Evolutionary conservation across 352 stramenopile species (phyloP).

Genomic region (Plasmopara muralis): DNA sequence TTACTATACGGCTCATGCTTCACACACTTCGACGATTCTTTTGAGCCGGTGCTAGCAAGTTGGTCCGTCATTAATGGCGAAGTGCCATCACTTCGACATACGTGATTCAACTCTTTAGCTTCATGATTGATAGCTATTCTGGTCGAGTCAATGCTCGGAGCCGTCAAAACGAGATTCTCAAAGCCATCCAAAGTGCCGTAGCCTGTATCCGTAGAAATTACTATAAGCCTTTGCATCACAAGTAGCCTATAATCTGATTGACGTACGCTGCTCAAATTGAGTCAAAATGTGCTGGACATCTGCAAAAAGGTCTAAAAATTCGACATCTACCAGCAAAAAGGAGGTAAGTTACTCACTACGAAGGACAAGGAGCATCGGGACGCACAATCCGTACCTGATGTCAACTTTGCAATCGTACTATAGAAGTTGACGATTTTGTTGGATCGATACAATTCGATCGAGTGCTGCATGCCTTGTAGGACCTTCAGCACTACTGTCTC

Average conservation of each 20-base stretch:
- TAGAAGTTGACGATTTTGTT: constrained; percentile 40
- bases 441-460: constrained; percentile 32
- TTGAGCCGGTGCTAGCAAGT: neutral
- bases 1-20: too few relatives aligned
- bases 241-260: neutral
- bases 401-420: constrained; percentile 24
- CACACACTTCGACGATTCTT: neutral
- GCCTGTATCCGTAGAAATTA: constrained; percentile 18
- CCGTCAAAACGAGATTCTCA: constrained; percentile 25
- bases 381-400: constrained; percentile 24
- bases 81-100: neutral
- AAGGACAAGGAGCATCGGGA: neutral
- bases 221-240: neutral
- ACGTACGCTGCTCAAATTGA: constrained; percentile 39
- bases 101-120: constrained; percentile 3
- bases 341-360: constrained; percentile 3
- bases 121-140: constrained; percentile 5
- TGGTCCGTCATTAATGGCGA: neutral
- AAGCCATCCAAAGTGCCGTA: constrained; percentile 34
- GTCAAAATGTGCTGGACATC: constrained; percentile 33
- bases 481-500: constrained; percentile 28
- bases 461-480: constrained; percentile 33
- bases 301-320: constrained; percentile 25
- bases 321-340: constrained; percentile 20
- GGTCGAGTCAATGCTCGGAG: constrained; percentile 3